These are phyloP conservation scores for Cucumis melo DNA, from an alignment of 306 rosid genomes.

Conservation along the genomic window DNA sequence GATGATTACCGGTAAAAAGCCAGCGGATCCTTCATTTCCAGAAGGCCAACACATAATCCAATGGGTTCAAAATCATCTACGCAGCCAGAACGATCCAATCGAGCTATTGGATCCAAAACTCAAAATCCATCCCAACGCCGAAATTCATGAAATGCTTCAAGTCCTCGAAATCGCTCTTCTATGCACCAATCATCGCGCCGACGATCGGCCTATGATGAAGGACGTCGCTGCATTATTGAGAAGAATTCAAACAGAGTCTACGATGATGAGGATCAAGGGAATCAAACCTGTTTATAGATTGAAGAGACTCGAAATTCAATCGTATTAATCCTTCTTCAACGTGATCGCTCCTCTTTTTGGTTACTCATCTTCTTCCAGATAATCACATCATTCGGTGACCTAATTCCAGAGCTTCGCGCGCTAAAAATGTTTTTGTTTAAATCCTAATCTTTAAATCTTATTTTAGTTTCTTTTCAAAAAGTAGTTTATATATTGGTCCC, in stretches of 20 bases:
- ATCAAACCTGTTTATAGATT: constrained; percentile 33
- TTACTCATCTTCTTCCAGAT: constrained; percentile 44
- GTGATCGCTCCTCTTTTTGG: constrained; percentile 41
- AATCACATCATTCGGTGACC: background rate
- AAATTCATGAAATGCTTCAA: constrained; percentile 72
- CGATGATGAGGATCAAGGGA: background rate
- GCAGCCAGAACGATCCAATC: constrained; percentile 59
- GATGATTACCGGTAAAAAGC: constrained; percentile 75
- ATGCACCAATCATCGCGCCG: constrained; percentile 60
- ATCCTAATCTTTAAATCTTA: background rate
- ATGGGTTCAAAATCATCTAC: constrained; percentile 66
- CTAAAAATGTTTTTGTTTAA: background rate
- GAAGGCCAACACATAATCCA: constrained; percentile 66
- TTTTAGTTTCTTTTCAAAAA: background rate
- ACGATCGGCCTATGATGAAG: constrained; percentile 88
- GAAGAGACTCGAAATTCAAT: background rate
- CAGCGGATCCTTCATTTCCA: constrained; percentile 57
- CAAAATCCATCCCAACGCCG: constrained; percentile 57
- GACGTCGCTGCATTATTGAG: constrained; percentile 74
- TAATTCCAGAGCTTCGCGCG: background rate
- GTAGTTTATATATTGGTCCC: no score
- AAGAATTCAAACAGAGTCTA: constrained; percentile 45
- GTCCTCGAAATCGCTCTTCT: constrained; percentile 67
- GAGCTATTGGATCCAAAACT: constrained; percentile 68
- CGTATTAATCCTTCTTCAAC: constrained; percentile 36